Percentiles rank a stretch among this genome's conserved stretches.
These are phyloP conservation scores for Ottelia alismoides DNA, from an alignment of 106 monocot genomes.

Conservation along the genomic window DNA sequence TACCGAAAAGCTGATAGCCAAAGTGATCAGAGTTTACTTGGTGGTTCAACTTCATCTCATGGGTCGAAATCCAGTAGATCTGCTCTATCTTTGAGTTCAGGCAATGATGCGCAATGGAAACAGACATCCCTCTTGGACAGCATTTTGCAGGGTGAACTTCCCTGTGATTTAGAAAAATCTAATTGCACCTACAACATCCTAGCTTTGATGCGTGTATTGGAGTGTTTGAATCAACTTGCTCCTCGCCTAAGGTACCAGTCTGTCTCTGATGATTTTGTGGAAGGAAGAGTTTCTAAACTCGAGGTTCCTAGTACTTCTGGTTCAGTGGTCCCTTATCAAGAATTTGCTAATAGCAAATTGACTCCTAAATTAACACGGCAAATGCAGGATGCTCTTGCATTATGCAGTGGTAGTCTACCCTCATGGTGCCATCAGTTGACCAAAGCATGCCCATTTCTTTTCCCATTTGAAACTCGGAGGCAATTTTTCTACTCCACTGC, in stretches of 20 bases:
- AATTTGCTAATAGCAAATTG: slow-evolving; percentile 78
- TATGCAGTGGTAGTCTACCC: slow-evolving; percentile 96
- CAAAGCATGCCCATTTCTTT: slow-evolving; percentile 90
- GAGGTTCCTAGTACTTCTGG: slow-evolving; percentile 45
- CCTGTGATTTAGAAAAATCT: slow-evolving; percentile 88
- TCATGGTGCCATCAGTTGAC: slow-evolving; percentile 98
- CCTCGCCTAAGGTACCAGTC: slow-evolving; percentile 68
- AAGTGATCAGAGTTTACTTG: slow-evolving; percentile 32
- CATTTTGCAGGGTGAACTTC: slow-evolving; percentile 88
- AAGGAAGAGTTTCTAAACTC: slow-evolving; percentile 40
- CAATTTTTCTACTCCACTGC: slow-evolving; percentile 96
- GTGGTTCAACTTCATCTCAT: slow-evolving; percentile 24
- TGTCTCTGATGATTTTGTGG: slow-evolving; percentile 75
- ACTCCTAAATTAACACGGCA: slow-evolving; percentile 92
- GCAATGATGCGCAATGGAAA: slow-evolving; percentile 25
- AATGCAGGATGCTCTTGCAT: slow-evolving; percentile 92
- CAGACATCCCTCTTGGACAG: slow-evolving; percentile 81
- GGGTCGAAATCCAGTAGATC: slow-evolving; percentile 32
- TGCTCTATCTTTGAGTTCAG: slow-evolving; percentile 31
- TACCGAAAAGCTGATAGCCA: slow-evolving; percentile 81
- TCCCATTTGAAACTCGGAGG: slow-evolving; percentile 94
- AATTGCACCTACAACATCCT: slow-evolving; percentile 81
- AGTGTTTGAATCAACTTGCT: slow-evolving; percentile 82
- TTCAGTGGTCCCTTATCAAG: slow-evolving; percentile 45
- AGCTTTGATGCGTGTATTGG: slow-evolving; percentile 76